Evolutionary conservation across 2,329 filamentous ascomycete species (phyloP).

Genomic region (Chalaropsis thielavioides): DNA sequence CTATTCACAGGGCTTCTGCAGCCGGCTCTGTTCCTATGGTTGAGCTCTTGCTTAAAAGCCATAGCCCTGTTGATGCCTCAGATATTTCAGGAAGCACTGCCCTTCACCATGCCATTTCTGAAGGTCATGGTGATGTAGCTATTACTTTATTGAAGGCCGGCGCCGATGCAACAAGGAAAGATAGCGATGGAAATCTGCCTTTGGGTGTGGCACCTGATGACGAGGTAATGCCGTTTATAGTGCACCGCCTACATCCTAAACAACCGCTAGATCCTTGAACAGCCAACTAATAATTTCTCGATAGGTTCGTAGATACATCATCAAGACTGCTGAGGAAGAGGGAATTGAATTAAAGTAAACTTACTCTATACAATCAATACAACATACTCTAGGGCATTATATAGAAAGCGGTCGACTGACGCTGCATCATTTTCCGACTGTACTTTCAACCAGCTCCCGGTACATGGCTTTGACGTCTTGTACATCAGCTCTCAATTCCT

Average conservation of each 20-base stretch:
- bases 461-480: slow-evolving; percentile 93
- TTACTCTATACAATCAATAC: neutral
- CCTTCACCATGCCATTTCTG: slow-evolving; percentile 73
- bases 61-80: slow-evolving; percentile 68
- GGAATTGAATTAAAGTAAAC: slow-evolving; percentile 50
- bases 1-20: slow-evolving; percentile 82
- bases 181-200: slow-evolving; percentile 53
- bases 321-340: slow-evolving; percentile 67
- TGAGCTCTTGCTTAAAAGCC: slow-evolving; percentile 58
- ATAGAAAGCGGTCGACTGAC: no score
- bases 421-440: slow-evolving; percentile 31
- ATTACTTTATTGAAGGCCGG: slow-evolving; percentile 70
- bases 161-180: slow-evolving; percentile 66
- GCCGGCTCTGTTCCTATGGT: slow-evolving; percentile 81
- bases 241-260: neutral
- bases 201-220: slow-evolving; percentile 75
- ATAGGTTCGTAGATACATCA: slow-evolving; percentile 61
- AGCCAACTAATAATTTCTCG: neutral
- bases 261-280: neutral
- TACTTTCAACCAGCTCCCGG: slow-evolving; percentile 76
- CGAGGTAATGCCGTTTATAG: slow-evolving; percentile 40
- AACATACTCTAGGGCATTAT: neutral
- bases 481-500: slow-evolving; percentile 80
- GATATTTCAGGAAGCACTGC: slow-evolving; percentile 76
- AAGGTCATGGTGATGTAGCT: slow-evolving; percentile 70